A percentile compares a stretch with the other conserved stretches of the same genome.
Conservation (phyloP, 2,329 filamentous ascomycete genomes). For the Cadophora malorum region DNA sequence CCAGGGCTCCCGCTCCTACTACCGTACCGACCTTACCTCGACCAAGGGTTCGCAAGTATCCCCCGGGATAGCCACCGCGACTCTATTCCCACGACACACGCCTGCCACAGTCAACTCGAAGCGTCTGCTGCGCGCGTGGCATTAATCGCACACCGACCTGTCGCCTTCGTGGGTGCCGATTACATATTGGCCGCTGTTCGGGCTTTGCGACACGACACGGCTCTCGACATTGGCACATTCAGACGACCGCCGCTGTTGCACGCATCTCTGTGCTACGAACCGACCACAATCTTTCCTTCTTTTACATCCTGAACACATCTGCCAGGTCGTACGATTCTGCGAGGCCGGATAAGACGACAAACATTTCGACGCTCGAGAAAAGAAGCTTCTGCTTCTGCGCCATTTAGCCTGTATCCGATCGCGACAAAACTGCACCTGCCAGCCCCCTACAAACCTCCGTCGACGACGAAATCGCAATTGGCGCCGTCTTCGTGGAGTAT, state of each 20-base stretch:
- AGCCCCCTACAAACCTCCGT: constrained; percentile 21
- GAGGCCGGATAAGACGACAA: constrained; percentile 7
- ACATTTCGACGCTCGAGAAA: constrained; percentile 19
- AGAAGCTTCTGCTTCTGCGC: constrained; percentile 26
- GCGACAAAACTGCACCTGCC: constrained; percentile 30
- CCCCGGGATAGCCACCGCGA: constrained; percentile 13
- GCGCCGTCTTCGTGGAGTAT: constrained; percentile 13
- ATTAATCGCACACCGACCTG: constrained; percentile 9
- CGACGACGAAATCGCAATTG: constrained; percentile 27
- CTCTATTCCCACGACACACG: constrained; percentile 25
- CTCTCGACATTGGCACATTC: constrained; percentile 32
- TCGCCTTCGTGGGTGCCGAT: constrained; percentile 27
- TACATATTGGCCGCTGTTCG: constrained; percentile 29
- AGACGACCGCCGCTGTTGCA: constrained; percentile 34
- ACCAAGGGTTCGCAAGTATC: constrained; percentile 31
- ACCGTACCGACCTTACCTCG: constrained; percentile 17
- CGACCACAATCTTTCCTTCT: constrained; percentile 20
- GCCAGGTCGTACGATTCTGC: constrained; percentile 31
- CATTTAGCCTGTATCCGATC: constrained; percentile 40
- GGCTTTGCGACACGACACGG: constrained; percentile 36
- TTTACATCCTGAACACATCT: constrained; percentile 23
- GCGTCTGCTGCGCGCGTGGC: constrained; percentile 31
- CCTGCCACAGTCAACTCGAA: constrained; percentile 16
- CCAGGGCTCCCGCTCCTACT: constrained; percentile 32
- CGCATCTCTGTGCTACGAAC: constrained; percentile 28